These are phyloP conservation scores for Aureobasidium namibiae DNA, from an alignment of 2,329 filamentous ascomycete species.

Conservation along the genomic window DNA sequence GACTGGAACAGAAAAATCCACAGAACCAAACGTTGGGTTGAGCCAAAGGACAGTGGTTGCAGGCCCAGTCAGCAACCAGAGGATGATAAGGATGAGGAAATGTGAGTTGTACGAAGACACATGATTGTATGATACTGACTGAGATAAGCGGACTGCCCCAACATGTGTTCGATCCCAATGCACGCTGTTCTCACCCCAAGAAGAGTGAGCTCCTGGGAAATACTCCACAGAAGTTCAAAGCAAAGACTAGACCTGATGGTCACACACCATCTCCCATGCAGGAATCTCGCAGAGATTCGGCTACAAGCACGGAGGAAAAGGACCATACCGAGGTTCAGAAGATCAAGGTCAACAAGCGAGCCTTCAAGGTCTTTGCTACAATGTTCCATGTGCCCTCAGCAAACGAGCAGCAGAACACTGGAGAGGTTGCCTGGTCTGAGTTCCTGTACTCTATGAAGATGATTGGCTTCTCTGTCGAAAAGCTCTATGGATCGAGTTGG, in stretches of 20 bases:
- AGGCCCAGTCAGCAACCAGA: neutral
- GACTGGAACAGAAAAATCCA: constrained; percentile 6
- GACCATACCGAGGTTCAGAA: neutral
- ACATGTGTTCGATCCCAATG: constrained; percentile 14
- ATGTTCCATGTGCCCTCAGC: constrained; percentile 33
- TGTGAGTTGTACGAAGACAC: neutral
- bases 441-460: constrained; percentile 45
- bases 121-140: neutral
- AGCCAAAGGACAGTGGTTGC: neutral
- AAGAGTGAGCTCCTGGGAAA: constrained; percentile 10
- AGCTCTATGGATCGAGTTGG: constrained; percentile 55
- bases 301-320: neutral
- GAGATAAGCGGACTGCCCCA: neutral
- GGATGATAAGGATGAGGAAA: neutral
- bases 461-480: constrained; percentile 45
- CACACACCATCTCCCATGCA: neutral
- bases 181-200: constrained; percentile 11
- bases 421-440: constrained; percentile 46
- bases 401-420: constrained; percentile 28
- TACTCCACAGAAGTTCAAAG: constrained; percentile 17
- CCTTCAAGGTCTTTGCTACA: constrained; percentile 34
- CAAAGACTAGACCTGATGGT: constrained; percentile 18
- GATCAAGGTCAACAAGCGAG: constrained; percentile 17
- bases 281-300: neutral
- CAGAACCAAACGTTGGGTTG: constrained; percentile 1